Base-by-base conservation (phyloP, 164 flowering plant genomes). In the Protea cynaroides region DNA sequence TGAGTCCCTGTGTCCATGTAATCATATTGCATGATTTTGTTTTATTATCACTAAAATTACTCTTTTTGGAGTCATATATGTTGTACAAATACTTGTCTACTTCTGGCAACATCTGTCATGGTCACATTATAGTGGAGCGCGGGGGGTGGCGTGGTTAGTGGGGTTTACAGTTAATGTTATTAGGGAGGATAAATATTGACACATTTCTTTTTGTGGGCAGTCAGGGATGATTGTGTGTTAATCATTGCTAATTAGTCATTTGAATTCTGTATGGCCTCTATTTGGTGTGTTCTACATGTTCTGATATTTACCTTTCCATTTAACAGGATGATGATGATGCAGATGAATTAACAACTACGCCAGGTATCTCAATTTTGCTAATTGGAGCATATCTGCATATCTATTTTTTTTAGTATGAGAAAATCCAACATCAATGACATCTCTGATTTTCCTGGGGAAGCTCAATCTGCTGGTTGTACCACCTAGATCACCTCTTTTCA, bases 281-380 rank as follows among this genome's bases (percentile, higher is more conserved):
- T 43, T 60, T 36, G 11, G 49, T 29, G 55, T 64, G 38, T 40
- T 65, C 72, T 58, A 59, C 37, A n/a, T 63, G 15, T 57, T 18
- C 51, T 69, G 49, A 60, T 49, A 34, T 66, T 52, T 37, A 15
- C 21, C 56, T 61, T 66, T 77, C 21, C 66, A 29, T 61, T 65
- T 23, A 36, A 65, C 85, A 93, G 97, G 97, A 90, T 63, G 98
- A 92, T n/a, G n/a, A n/a, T 64, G 97, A 93, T 10, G 75, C 57
- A 37, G 90, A 87, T 61, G 86, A 82, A 60, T 55, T 83, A 40
- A 59, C 70, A n/a, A 69, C 56, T n/a, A 25, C 67, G 51, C 80
- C 87, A 86, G 96, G 98, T 92, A 69, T 61, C 59, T n/a, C n/a
- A n/a, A n/a, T n/a, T n/a, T n/a, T n/a, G n/a, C n/a, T n/a, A n/a